A percentile compares a stretch with the other conserved stretches of the same genome.
Evolutionary conservation across 306 rosid genomes (phyloP).

Genomic region (Vachellia collinsii): DNA sequence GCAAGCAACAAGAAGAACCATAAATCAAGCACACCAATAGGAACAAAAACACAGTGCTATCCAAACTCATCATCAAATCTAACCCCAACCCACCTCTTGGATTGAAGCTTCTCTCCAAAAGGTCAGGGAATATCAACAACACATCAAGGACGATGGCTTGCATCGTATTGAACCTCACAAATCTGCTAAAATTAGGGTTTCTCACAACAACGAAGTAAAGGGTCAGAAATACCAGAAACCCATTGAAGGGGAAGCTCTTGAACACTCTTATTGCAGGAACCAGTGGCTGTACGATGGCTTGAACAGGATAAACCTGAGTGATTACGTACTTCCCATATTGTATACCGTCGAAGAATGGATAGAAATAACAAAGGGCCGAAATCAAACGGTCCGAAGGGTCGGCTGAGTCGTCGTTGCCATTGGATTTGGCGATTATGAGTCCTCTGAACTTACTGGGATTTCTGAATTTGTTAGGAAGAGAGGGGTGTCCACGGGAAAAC

Average conservation of each 20-base stretch:
- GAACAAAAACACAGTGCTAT: slow-evolving; percentile 88
- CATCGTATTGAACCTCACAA: slow-evolving; percentile 97
- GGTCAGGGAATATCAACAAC: slow-evolving; percentile 84
- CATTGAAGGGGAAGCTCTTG: slow-evolving; percentile 89
- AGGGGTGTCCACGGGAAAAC: slow-evolving; percentile 23
- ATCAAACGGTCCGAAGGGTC: slow-evolving; percentile 80
- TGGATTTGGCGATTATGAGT: slow-evolving; percentile 61
- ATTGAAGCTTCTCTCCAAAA: slow-evolving; percentile 82
- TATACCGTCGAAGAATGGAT: slow-evolving; percentile 89
- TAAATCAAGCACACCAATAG: slow-evolving; percentile 80
- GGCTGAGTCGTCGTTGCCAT: slow-evolving; percentile 57
- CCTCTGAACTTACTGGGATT: slow-evolving; percentile 44
- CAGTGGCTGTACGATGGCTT: slow-evolving; percentile 67
- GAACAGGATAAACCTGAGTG: slow-evolving; percentile 77
- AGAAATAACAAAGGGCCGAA: slow-evolving; percentile 85
- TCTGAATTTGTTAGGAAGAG: slow-evolving; percentile 42
- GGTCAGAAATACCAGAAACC: slow-evolving; percentile 77
- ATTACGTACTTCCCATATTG: slow-evolving; percentile 87
- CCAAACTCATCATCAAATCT: slow-evolving; percentile 96
- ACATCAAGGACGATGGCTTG: slow-evolving; percentile 95
- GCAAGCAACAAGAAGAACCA: slow-evolving; percentile 87
- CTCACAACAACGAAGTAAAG: slow-evolving; percentile 93
- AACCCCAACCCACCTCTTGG: slow-evolving; percentile 79
- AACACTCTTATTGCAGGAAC: slow-evolving; percentile 84
- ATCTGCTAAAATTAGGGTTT: slow-evolving; percentile 81